Base-by-base conservation (phyloP, 1,139 yeast species). In the Chernovozyma sophiae-reginae region DNA sequence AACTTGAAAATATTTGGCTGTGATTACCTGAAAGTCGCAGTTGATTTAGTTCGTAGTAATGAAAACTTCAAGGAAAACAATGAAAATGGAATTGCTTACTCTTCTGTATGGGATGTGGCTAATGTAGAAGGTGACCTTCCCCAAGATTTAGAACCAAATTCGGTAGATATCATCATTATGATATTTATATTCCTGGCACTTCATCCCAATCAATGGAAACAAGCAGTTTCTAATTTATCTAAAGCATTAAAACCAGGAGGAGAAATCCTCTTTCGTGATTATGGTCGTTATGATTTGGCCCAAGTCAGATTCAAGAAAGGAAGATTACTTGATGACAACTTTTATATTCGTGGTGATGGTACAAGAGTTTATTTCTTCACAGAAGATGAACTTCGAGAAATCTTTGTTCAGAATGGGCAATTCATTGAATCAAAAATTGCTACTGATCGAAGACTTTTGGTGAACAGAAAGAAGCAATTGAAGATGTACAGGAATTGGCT, bases 401-500 rank as follows among this genome's bases (percentile, higher is more conserved):
- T 90, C 8, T 92, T 92, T 58, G 23, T 11, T n/a, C 27, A 20
- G 10, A 27, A 26, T 14, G 74, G 72, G 0, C 72, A 71, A 12
- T 87, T 92, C 52, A 60, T 56, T 14, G 90, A 86, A 46, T 74
- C 69, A 25, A 85, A 77, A 58, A 83, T 92, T 31, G 97, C 89
- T 1, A 83, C 96, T 1, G 98, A 92, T 63, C 75, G 97, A 57
- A 69, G 98, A 49, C 69, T 92, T 46, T 68, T 92, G 50, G 97
- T 94, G 27, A 92, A 92, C 59, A 74, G 99, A 54, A 90, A 90
- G 65, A 82, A 92, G 53, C 85, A 83, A 56, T 65, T 92, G 48
- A 92, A 92, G 61, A 92, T 92, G 99, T 92, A 87, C 58, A 73
- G 99, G 51, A 87, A 89, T 44, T 92, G 99, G 99, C 66, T 92